Percentiles rank a stretch among this genome's conserved stretches.
Evolutionary conservation across 2,329 filamentous ascomycete genomes (phyloP).

Genomic region (Phyllosticta citrichinensis): DNA sequence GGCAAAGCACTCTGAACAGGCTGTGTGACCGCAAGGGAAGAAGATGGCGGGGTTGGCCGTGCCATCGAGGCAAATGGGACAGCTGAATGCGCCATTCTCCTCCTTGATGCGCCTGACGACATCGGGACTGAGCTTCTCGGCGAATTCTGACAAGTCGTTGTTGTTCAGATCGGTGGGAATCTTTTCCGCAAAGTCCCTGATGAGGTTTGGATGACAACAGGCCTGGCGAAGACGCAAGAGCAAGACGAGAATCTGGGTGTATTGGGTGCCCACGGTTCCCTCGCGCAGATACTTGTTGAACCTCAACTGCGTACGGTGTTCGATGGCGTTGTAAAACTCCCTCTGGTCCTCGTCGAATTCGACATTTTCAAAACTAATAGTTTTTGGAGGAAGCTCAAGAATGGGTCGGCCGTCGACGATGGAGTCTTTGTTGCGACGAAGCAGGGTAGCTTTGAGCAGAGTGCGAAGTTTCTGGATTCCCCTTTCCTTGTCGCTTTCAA

Average conservation of each 20-base stretch:
- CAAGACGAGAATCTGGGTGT: slow-evolving; percentile 71
- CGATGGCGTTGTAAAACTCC: slow-evolving; percentile 55
- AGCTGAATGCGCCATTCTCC: slow-evolving; percentile 53
- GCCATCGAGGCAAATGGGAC: slow-evolving; percentile 72
- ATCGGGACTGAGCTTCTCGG: slow-evolving; percentile 46
- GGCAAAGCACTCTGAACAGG: slow-evolving; percentile 67
- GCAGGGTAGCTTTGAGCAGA: slow-evolving; percentile 67
- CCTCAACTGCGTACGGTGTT: slow-evolving; percentile 54
- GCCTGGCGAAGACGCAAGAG: slow-evolving; percentile 71
- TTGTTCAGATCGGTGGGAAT: slow-evolving; percentile 36
- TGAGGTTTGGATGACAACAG: slow-evolving; percentile 66
- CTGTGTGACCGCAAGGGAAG: slow-evolving; percentile 72
- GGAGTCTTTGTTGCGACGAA: slow-evolving; percentile 73
- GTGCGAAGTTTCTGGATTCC: slow-evolving; percentile 65
- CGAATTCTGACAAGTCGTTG: slow-evolving; percentile 51
- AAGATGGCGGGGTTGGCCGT: slow-evolving; percentile 67
- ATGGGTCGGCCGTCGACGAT: slow-evolving; percentile 72
- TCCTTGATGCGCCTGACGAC: slow-evolving; percentile 59
- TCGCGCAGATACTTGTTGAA: slow-evolving; percentile 69
- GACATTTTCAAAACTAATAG: slow-evolving; percentile 51
- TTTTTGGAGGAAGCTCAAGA: slow-evolving; percentile 56
- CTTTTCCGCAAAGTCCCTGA: slow-evolving; percentile 46
- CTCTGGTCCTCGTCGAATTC: slow-evolving; percentile 57
- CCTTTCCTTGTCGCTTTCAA: slow-evolving; percentile 12
- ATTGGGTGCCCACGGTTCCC: slow-evolving; percentile 60